Conservation (phyloP, 1,139 yeast species). For the Debaryomyces robertsiae region DNA sequence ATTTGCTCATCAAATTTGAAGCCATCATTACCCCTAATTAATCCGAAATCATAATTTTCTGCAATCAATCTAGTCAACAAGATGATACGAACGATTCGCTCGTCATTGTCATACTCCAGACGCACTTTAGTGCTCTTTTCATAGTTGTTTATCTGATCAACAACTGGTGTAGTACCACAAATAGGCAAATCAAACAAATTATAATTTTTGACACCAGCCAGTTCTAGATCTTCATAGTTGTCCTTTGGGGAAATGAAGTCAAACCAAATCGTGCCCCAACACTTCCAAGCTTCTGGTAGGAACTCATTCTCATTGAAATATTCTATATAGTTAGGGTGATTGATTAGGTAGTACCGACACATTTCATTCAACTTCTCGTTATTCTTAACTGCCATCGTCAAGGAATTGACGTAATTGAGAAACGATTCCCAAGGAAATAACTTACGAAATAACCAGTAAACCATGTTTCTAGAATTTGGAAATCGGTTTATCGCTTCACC, state of each 20-base stretch:
- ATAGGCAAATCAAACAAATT: conserved; percentile 67
- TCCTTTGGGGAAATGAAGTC: conserved; percentile 54
- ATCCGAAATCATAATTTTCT: conserved; percentile 55
- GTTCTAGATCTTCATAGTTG: conserved; percentile 52
- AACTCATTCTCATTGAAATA: conserved; percentile 59
- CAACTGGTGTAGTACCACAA: conserved; percentile 56
- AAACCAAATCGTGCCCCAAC: conserved; percentile 85
- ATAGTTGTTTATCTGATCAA: conserved; percentile 23
- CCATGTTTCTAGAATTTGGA: conserved; percentile 51
- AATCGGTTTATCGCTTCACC: conserved; percentile 56
- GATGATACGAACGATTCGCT: conserved; percentile 52
- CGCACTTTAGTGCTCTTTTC: conserved; percentile 22
- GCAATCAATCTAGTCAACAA: conserved; percentile 54
- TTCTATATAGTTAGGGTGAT: conserved; percentile 32
- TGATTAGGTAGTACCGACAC: conserved; percentile 35
- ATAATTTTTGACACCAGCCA: conserved; percentile 58
- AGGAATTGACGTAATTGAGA: conserved; percentile 60
- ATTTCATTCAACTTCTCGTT: conserved; percentile 28
- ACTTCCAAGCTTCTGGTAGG: conserved; percentile 76
- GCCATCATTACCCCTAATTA: conserved; percentile 45
- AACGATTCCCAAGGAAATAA: conserved; percentile 70
- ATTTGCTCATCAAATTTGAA: conserved; percentile 43
- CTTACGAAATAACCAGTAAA: conserved; percentile 54
- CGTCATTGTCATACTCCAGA: conserved; percentile 25
- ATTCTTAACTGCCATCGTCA: conserved; percentile 37